Conservation (phyloP, 2,329 filamentous ascomycete genomes). For the Emergomyces orientalis region DNA sequence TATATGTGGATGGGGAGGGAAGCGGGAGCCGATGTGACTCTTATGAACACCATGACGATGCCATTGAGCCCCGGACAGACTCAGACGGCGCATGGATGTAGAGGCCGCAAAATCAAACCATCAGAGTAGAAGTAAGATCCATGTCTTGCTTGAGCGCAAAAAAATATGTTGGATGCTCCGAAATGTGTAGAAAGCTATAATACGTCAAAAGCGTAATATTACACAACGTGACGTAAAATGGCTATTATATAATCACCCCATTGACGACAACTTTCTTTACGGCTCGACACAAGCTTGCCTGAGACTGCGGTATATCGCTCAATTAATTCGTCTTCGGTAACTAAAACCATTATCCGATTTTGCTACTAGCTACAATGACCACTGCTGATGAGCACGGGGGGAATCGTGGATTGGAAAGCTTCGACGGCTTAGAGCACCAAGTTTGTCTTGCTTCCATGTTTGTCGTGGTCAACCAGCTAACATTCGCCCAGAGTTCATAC, state of each 20-base stretch:
- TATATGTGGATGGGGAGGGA: constrained; percentile 13
- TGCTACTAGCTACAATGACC: not conserved
- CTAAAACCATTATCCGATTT: not conserved
- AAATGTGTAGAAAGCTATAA: constrained; percentile 10
- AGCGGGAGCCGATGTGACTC: constrained; percentile 21
- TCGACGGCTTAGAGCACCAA: constrained; percentile 24
- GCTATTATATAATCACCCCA: not conserved
- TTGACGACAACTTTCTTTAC: too few species aligned
- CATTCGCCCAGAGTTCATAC: constrained; percentile 47
- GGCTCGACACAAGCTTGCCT: too few species aligned
- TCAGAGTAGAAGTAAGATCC: constrained; percentile 15
- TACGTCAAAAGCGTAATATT: constrained; percentile 4
- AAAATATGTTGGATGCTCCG: constrained; percentile 5
- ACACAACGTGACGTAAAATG: not conserved
- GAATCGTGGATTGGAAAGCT: not conserved
- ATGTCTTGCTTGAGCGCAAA: constrained; percentile 11
- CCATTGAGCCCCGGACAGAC: constrained; percentile 36
- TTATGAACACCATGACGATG: constrained; percentile 34
- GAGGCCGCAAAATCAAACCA: constrained; percentile 23
- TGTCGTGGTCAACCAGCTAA: constrained; percentile 12
- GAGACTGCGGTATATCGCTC: too few species aligned
- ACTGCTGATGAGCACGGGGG: not conserved
- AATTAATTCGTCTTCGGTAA: not conserved
- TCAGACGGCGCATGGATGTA: constrained; percentile 38
- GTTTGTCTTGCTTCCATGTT: constrained; percentile 15